Evolutionary conservation across 2,329 filamentous ascomycete genomes (phyloP), one percentile per base, ranked within the genome.

Genomic region (Talaromyces albobiverticillius): DNA sequence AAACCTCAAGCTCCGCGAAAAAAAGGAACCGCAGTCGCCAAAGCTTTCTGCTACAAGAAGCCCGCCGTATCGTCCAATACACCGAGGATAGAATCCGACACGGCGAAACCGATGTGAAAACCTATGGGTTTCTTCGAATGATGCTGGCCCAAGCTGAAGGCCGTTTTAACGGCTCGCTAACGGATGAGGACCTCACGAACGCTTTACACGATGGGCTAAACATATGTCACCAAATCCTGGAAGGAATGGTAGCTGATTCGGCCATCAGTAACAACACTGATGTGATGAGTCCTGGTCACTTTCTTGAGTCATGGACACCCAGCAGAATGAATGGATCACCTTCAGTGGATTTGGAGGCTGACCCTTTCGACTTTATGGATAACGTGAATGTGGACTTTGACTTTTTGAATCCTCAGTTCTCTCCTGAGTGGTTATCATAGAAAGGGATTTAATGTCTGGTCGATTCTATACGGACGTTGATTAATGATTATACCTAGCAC

Each of bases 21-120:
- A 55, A 23, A 31, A 42, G 58, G 1, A 50, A 59, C 13, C 58
- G 54, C 3, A 51, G 57, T 13, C 59, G 57, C 0, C 47, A 53
- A 13, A 46, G 60, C 22, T 25, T 46, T 1, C 23, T 66, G 3
- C 41, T 63, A 1, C 16, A 58, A 31, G 63, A 65, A 29, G 52
- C 64, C 3, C 54, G 55, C 11, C 56, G 57, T 5, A 32, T 64
- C 2, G 60, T 64, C 4, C 43, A 54, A 7, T 61, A 66, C 34
- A 51, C 67, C 2, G 46, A 58, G 5, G 60, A 65, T 11, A 57
- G 68, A 18, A 61, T 71, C 20, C 38, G 36, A 6, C 46, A 60
- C 14, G 67, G 69, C 2, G 68, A 71, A 42, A 71, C 65, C 0
- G 70, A 67, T 53, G 60, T 70, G 6, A 71, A 68, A 49, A 49